Conservation (phyloP, 371 early-diverging fungal species). For the Paraphysoderma sedebokerense region DNA sequence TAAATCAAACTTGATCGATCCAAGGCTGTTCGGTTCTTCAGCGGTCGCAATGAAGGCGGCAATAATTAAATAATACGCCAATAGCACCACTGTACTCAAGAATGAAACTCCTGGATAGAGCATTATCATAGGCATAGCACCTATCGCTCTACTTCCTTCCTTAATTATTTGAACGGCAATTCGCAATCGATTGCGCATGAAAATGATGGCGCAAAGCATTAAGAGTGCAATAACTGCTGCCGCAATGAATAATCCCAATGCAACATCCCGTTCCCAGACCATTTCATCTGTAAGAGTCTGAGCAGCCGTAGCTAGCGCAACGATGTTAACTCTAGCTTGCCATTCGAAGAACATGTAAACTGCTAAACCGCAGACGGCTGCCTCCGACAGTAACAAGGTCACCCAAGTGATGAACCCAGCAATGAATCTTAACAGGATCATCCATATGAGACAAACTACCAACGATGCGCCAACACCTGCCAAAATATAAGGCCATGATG, state of each 20-base stretch:
- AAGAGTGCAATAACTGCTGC: conserved; percentile 2
- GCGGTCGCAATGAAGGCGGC: too few species aligned
- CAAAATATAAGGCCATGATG: conserved; percentile 4
- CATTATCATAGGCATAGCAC: conserved; percentile 5
- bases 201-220: conserved; percentile 9
- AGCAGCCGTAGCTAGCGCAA: background rate
- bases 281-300: background rate
- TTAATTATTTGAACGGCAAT: conserved; percentile 21
- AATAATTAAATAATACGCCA: conserved; percentile 4
- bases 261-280: background rate
- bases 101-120: conserved; percentile 4
- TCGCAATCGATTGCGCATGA: conserved; percentile 14
- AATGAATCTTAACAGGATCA: conserved; percentile 4
- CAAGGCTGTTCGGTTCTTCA: too few species aligned
- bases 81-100: background rate
- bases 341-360: conserved; percentile 3
- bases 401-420: background rate
- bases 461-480: background rate
- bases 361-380: background rate
- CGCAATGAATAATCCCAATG: conserved; percentile 3
- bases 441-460: conserved; percentile 7
- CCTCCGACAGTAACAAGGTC: conserved; percentile 1
- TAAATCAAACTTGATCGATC: too few species aligned
- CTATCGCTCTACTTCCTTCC: conserved; percentile 7
- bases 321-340: background rate